Conservation (phyloP, 495 filamentous ascomycete genomes). For the Chaetomium fimeti region DNA sequence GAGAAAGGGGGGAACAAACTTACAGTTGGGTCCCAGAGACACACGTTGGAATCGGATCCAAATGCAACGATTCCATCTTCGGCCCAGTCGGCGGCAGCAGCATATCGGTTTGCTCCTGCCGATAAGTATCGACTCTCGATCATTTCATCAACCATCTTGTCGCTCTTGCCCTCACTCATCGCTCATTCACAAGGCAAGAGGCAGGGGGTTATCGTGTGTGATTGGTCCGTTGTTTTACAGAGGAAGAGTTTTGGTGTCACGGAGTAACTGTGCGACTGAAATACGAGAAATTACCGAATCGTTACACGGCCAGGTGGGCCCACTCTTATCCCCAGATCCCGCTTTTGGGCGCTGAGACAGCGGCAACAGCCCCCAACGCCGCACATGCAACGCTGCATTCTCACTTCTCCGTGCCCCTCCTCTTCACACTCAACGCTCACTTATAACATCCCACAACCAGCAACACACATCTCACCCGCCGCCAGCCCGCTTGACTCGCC, state of each 20-base stretch:
- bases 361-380: neutral
- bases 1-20: conserved; percentile 26
- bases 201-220: neutral
- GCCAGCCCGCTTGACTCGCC: neutral
- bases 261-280: neutral
- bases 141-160: conserved; percentile 25
- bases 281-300: neutral
- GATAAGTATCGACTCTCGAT: conserved; percentile 63
- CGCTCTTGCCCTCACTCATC: conserved; percentile 14
- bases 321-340: neutral
- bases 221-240: conserved; percentile 6
- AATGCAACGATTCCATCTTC: conserved; percentile 73
- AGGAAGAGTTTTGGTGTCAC: conserved; percentile 15
- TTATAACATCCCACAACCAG: neutral
- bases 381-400: neutral
- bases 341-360: neutral
- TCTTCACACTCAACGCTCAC: neutral
- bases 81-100: conserved; percentile 89
- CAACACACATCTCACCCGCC: neutral
- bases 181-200: neutral
- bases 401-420: neutral
- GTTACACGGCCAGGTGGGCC: neutral
- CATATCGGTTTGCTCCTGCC: conserved; percentile 85
- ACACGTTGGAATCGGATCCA: conserved; percentile 84
- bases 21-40: conserved; percentile 84